Conservation (phyloP, 768 basidiomycete species). For the Calocybe gangraenosa region DNA sequence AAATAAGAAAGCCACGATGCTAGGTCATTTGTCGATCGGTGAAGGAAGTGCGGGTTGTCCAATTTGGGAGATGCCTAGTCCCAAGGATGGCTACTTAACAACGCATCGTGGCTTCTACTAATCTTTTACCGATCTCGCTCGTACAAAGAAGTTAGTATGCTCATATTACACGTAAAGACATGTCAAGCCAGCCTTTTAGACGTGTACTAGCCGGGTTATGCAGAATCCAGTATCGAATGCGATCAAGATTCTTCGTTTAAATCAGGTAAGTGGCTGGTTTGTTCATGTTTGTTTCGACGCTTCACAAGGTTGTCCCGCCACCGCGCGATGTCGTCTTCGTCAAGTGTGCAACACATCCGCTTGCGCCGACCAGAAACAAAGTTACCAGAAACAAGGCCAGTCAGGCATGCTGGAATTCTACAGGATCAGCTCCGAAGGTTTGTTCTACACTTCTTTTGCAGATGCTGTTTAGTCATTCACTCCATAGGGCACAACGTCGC, state of each 20-base stretch:
- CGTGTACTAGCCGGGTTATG: background rate
- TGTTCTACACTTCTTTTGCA: background rate
- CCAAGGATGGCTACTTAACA: constrained; percentile 17
- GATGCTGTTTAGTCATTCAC: constrained; percentile 11
- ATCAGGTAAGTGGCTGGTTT: constrained; percentile 10
- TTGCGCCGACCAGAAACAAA: constrained; percentile 40
- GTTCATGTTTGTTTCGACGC: constrained; percentile 8
- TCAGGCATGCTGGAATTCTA: constrained; percentile 62
- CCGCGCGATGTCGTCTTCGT: constrained; percentile 28
- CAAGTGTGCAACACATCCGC: constrained; percentile 41
- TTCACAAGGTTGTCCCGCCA: constrained; percentile 3
- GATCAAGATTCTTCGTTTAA: constrained; percentile 15
- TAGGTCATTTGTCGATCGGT: constrained; percentile 43
- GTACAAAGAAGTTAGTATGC: background rate
- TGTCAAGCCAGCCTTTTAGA: background rate
- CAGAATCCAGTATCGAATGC: background rate
- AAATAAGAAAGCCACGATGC: constrained; percentile 34
- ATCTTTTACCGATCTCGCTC: constrained; percentile 13
- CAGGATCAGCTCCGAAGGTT: constrained; percentile 80
- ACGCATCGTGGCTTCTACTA: constrained; percentile 11
- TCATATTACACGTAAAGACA: constrained; percentile 14
- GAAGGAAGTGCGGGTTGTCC: constrained; percentile 38
- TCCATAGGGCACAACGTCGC: constrained; percentile 54
- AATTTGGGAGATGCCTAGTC: constrained; percentile 21
- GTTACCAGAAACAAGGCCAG: constrained; percentile 24